Base-by-base conservation (phyloP, 2,329 filamentous ascomycete genomes). In the Ophiostoma angusticollis region DNA sequence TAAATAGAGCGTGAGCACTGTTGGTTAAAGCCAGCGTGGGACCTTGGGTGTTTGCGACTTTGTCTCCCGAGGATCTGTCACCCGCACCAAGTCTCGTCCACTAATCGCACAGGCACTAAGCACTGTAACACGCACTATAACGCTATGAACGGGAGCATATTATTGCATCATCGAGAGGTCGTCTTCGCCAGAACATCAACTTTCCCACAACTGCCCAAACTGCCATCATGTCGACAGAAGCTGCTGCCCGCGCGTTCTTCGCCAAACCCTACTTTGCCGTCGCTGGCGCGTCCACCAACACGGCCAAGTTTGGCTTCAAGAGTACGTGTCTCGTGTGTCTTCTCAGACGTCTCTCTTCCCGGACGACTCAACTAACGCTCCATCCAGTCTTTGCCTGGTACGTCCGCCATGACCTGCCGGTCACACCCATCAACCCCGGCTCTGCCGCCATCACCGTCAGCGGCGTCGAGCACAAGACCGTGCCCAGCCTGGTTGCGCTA, bases 371-470 rank as follows among this genome's bases (percentile, higher is more conserved):
- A 25, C 13, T 31, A 17, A 8, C 34, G 35, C 19, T 37, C 33
- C 37, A 24, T 25, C 3, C 53, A 93, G 86, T 96, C 49, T 84
- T 95, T 55, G 74, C 74, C 12, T 96, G 89, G 89, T 96, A 96
- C 59, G 72, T 84, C 40, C 57, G 67, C 24, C 84, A 85, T 61
- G 67, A 69, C 27, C 72, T 96, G 29, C 75, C 80, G 7, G 84
- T 80, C 5, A 85, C 78, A 1, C 85, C 89, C 9, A 72, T 96
- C 58, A 95, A 96, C 61, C 87, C 89, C 0, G 68, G 68, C 34
- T 63, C 72, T 4, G 54, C 76, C 6, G 64, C 67, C 41, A 80
- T 95, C 53, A 64, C 65, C n/a, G 73, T 84, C 22, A 50, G 48
- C 36, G 60, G 63, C 29, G 64, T 68, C 46, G 62, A 72, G 36